These are phyloP conservation scores for Rhipidocladum racemiflorum DNA, from an alignment of 176 grass and related monocot species.

Conservation along the genomic window DNA sequence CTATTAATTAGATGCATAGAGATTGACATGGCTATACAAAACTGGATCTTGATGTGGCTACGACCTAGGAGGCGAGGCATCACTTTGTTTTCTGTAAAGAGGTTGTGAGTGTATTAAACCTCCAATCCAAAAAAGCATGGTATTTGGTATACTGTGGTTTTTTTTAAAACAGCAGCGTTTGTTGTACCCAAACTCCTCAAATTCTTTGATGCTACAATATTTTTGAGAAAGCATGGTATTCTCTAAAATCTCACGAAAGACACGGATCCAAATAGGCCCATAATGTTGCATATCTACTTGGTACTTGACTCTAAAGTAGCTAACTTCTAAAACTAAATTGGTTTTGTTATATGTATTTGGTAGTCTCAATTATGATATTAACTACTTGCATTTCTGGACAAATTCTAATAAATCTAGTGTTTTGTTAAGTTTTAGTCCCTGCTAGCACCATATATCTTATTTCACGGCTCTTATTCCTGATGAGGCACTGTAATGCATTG, in stretches of 20 bases:
- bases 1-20: neutral
- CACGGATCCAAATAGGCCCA: neutral
- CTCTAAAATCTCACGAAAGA: neutral
- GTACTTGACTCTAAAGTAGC: neutral
- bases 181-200: neutral
- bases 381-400: neutral
- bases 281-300: neutral
- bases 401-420: neutral
- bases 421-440: neutral
- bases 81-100: neutral
- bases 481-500: constrained; percentile 1
- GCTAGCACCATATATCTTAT: constrained; percentile 8
- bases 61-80: neutral
- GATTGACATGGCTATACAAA: neutral
- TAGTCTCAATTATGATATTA: neutral
- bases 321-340: neutral
- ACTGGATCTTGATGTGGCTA: neutral
- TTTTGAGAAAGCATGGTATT: neutral
- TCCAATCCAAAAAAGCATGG: neutral
- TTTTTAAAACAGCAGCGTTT: neutral
- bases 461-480: constrained; percentile 22
- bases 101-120: neutral
- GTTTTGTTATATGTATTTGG: neutral
- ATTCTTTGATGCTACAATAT: neutral
- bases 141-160: neutral